Evolutionary conservation across 129 eudicot species (phyloP), one percentile per base, ranked within the genome.

Genomic region (Smallanthus sonchifolius): DNA sequence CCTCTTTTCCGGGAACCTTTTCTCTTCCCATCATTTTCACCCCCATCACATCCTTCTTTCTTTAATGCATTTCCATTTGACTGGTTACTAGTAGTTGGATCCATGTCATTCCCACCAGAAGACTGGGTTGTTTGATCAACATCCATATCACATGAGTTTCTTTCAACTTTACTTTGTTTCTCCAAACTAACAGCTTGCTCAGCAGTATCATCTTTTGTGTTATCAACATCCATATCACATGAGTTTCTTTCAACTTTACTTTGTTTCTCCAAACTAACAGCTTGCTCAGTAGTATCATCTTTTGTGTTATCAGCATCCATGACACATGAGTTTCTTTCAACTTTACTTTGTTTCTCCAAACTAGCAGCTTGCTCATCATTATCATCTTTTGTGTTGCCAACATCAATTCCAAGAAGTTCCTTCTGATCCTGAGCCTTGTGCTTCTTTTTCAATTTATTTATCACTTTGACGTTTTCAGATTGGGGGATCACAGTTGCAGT

Each of bases 341-440:
- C 49, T 32, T 14, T 19, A 57, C 63, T 8, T 35, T 24, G 30
- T 24, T 24, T 24, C 30, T 24, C 30, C 30, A 24, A 24, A 24
- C 30, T 24, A 24, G 30, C 30, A 24, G 30, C 30, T 24, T 24
- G 30, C 30, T 24, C 30, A 24, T 24, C 30, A 24, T 0, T 24
- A 24, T 44, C 38, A 61, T 38, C 63, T 60, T 43, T 45, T 19
- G 10, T 34, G 74, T 37, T 54, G 17, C 14, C 60, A 52, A n/a
- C 73, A 73, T 32, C 24, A 59, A 0, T 6, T 72, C 71, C 65
- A 70, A 63, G 64, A 24, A 83, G 66, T 66, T 90, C 96, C 69
- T n/a, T 65, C 69, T 69, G 77, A 75, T 86, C 91, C 77, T 88
- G 88, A 6, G 59, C 79, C 70, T 55, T 19, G 69, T 91, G 89